Evolutionary conservation across 2,329 filamentous ascomycete genomes (phyloP).

Genomic region (Venturia asperata): DNA sequence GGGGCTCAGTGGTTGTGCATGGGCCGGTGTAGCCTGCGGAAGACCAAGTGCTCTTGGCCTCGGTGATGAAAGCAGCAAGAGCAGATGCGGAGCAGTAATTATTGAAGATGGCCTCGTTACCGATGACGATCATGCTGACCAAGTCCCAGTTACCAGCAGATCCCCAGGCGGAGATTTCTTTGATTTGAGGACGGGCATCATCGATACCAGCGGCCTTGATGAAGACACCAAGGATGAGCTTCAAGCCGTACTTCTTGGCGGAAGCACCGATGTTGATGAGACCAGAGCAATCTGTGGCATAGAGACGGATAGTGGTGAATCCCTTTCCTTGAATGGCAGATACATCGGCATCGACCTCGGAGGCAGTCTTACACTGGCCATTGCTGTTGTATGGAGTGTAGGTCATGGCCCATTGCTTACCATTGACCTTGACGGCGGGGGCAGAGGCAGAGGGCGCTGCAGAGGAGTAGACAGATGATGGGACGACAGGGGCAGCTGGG

Average conservation of each 20-base stretch:
- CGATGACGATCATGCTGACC: slow-evolving; percentile 74
- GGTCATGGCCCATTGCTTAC: slow-evolving; percentile 42
- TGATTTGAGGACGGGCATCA: slow-evolving; percentile 65
- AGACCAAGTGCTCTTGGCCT: slow-evolving; percentile 57
- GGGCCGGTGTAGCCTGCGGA: slow-evolving; percentile 62
- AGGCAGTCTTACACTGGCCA: slow-evolving; percentile 38
- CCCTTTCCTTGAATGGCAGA: slow-evolving; percentile 38
- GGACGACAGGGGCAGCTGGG: neutral
- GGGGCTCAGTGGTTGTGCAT: slow-evolving; percentile 79
- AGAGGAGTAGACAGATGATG: neutral
- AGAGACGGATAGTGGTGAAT: slow-evolving; percentile 68
- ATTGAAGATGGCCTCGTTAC: slow-evolving; percentile 85
- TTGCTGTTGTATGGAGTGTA: slow-evolving; percentile 42
- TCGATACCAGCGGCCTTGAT: slow-evolving; percentile 58
- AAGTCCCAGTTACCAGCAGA: slow-evolving; percentile 66
- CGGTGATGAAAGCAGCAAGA: slow-evolving; percentile 63
- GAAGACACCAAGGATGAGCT: slow-evolving; percentile 83
- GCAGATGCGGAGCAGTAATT: slow-evolving; percentile 55
- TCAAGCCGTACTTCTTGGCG: slow-evolving; percentile 58
- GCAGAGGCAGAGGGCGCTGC: slow-evolving; percentile 9
- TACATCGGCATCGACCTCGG: slow-evolving; percentile 37
- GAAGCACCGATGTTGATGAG: slow-evolving; percentile 68
- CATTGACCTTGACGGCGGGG: slow-evolving; percentile 33
- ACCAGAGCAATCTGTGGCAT: slow-evolving; percentile 85
- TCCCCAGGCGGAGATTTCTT: slow-evolving; percentile 63